Conservation (phyloP, 2,329 filamentous ascomycete genomes). For the Juglanconis oblonga region DNA sequence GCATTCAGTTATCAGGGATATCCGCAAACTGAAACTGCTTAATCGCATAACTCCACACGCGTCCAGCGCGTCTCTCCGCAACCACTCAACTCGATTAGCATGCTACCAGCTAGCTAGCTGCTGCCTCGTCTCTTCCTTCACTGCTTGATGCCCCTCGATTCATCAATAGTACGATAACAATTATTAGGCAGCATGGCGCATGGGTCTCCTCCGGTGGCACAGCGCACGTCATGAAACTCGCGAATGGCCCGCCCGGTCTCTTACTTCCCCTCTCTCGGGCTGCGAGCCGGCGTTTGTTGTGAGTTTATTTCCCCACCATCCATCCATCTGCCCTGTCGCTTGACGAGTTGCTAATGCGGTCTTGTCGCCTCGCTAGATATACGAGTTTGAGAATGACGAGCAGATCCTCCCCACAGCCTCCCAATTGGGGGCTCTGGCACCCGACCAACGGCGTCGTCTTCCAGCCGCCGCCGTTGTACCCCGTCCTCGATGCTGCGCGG, state of each 20-base stretch:
- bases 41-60: neutral
- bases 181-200: slow-evolving; percentile 17
- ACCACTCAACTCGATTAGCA: neutral
- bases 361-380: neutral
- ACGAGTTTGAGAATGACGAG: slow-evolving; percentile 17
- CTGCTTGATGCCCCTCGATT: neutral
- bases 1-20: no score
- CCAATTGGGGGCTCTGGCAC: slow-evolving; percentile 32
- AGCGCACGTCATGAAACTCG: slow-evolving; percentile 12
- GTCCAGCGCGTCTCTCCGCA: slow-evolving; percentile 9
- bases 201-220: slow-evolving; percentile 1
- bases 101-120: no score
- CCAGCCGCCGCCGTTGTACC: slow-evolving; percentile 22
- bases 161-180: slow-evolving; percentile 14
- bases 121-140: neutral
- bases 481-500: slow-evolving; percentile 19
- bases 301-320: neutral
- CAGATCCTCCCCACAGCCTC: slow-evolving; percentile 1
- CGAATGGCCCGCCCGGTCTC: slow-evolving; percentile 9
- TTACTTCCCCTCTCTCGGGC: slow-evolving; percentile 1
- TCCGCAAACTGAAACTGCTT: neutral
- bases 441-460: slow-evolving; percentile 38
- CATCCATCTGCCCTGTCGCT: neutral
- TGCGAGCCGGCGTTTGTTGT: slow-evolving; percentile 13
- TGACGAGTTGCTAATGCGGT: neutral